These are phyloP conservation scores for Aspergillus sp. DNA, from an alignment of 2,329 filamentous ascomycete genomes.

Conservation along the genomic window DNA sequence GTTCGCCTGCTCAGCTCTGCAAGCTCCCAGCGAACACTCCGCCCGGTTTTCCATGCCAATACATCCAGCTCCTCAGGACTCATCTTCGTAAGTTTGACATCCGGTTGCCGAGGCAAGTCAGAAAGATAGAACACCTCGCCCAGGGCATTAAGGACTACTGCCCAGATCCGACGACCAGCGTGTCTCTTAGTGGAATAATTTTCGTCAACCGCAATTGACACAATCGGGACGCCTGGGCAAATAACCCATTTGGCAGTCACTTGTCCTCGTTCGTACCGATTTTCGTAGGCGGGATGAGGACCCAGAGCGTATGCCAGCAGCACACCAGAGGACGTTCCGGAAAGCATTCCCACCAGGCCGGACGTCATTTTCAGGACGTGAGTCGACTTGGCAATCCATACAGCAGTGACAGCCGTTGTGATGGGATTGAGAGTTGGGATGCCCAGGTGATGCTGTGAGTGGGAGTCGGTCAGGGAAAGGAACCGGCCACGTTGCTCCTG, in stretches of 20 bases:
- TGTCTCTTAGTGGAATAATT: slow-evolving; percentile 71
- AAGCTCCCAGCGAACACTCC: slow-evolving; percentile 76
- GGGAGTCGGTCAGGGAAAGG: slow-evolving; percentile 59
- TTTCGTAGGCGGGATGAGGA: slow-evolving; percentile 55
- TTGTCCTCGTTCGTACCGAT: slow-evolving; percentile 68
- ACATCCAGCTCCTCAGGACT: slow-evolving; percentile 55
- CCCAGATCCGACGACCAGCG: slow-evolving; percentile 73
- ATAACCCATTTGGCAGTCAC: slow-evolving; percentile 86
- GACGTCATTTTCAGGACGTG: slow-evolving; percentile 69
- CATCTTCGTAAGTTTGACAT: slow-evolving; percentile 46
- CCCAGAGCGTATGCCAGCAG: slow-evolving; percentile 79
- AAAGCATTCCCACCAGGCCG: slow-evolving; percentile 76
- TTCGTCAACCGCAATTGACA: slow-evolving; percentile 80
- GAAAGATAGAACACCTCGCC: slow-evolving; percentile 87
- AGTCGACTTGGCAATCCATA: slow-evolving; percentile 87
- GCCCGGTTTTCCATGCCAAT: slow-evolving; percentile 75
- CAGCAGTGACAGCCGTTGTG: slow-evolving; percentile 68
- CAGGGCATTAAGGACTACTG: slow-evolving; percentile 87
- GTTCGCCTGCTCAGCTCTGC: slow-evolving; percentile 73
- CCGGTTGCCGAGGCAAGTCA: slow-evolving; percentile 61
- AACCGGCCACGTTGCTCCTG: slow-evolving; percentile 76
- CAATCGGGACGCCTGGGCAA: slow-evolving; percentile 87
- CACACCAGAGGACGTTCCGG: slow-evolving; percentile 78
- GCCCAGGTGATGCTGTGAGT: slow-evolving; percentile 64
- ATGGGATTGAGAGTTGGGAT: slow-evolving; percentile 73